Conservation (phyloP, 176 grass and related monocot species). For the Aegilops sharonensis region DNA sequence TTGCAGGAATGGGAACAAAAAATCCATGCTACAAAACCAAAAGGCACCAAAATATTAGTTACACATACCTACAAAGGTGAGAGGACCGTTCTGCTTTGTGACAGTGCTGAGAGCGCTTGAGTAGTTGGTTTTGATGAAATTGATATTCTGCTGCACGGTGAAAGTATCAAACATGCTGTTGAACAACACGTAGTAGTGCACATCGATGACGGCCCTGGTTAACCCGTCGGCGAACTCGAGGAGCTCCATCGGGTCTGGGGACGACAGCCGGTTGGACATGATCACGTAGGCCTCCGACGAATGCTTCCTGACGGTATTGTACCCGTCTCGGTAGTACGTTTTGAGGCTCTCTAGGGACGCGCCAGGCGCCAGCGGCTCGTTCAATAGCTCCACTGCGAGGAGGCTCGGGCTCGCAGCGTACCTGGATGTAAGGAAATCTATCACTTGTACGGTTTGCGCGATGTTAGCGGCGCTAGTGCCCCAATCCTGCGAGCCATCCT, state of each 20-base stretch:
- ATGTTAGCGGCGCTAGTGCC: conserved; percentile 33
- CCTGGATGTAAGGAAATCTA: conserved; percentile 51
- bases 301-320: conserved; percentile 57
- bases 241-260: conserved; percentile 32
- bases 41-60: neutral
- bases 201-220: conserved; percentile 36
- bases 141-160: conserved; percentile 59
- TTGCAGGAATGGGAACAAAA: neutral
- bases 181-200: conserved; percentile 49
- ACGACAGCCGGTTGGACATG: conserved; percentile 50
- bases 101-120: conserved; percentile 16
- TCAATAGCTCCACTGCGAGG: conserved; percentile 65
- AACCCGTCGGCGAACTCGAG: conserved; percentile 38
- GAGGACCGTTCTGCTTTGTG: conserved; percentile 39
- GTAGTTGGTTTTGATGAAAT: conserved; percentile 33
- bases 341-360: conserved; percentile 38
- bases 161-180: conserved; percentile 21
- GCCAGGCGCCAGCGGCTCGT: conserved; percentile 49
- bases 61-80: conserved; percentile 50
- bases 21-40: neutral
- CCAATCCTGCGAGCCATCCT: conserved; percentile 44
- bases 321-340: conserved; percentile 66
- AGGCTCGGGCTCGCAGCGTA: conserved; percentile 46
- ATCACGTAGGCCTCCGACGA: conserved; percentile 58
- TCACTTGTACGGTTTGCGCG: conserved; percentile 35